These are phyloP conservation scores for Trichoderma gracile DNA, from an alignment of 2,329 filamentous ascomycete genomes.

Conservation along the genomic window DNA sequence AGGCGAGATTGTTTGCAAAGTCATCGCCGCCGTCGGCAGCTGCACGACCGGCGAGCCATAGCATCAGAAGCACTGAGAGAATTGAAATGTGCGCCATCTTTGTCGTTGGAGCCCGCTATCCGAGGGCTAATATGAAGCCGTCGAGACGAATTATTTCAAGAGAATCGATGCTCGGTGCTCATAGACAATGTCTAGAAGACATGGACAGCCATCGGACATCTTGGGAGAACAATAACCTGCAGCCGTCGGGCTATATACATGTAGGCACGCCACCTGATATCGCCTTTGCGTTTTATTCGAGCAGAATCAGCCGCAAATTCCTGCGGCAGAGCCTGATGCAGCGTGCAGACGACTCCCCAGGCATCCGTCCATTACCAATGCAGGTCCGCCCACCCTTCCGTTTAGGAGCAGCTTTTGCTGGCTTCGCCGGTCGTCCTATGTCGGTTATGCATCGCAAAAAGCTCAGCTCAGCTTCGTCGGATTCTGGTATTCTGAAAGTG, in stretches of 20 bases:
- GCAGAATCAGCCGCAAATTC: background rate
- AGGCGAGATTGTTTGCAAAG: constrained; percentile 30
- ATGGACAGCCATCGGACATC: background rate
- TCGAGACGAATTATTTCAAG: background rate
- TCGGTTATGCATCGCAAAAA: background rate
- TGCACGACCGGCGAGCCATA: background rate
- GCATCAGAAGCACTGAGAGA: background rate
- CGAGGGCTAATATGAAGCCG: background rate
- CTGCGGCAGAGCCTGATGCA: background rate
- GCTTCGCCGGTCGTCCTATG: background rate
- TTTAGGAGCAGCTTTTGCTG: background rate
- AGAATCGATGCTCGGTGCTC: background rate
- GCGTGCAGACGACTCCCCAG: background rate
- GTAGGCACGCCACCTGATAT: no score
- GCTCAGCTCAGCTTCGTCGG: background rate
- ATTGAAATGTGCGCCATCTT: background rate
- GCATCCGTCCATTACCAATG: background rate
- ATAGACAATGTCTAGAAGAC: background rate
- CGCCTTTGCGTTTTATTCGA: background rate
- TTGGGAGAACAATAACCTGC: background rate
- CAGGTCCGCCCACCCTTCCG: background rate
- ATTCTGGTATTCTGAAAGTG: background rate
- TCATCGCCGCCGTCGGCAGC: constrained; percentile 30
- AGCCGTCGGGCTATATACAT: background rate
- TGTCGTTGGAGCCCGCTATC: no score